These are phyloP conservation scores for Apiotrichum sp. DNA, from an alignment of 1,284 basidiomycete genomes.

Conservation along the genomic window DNA sequence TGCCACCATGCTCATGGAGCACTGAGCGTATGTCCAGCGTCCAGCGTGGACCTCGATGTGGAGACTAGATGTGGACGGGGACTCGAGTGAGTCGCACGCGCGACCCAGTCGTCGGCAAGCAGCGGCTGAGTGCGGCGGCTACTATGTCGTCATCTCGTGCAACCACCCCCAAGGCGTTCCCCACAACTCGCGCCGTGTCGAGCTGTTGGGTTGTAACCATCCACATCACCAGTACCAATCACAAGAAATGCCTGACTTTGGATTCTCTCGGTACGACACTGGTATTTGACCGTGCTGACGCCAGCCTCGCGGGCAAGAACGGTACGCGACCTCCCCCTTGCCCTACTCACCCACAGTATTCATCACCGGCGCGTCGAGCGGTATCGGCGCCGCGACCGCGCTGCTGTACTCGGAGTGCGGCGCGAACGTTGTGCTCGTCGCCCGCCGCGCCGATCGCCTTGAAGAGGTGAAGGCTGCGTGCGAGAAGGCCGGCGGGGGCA, in stretches of 20 bases:
- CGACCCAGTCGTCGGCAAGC: no score
- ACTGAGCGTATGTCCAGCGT: no score
- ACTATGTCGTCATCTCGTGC: no score
- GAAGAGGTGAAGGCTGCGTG: slow-evolving; percentile 49
- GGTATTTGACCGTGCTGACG: background rate
- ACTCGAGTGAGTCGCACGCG: no score
- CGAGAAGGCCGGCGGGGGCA: slow-evolving; percentile 12
- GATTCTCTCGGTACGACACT: background rate
- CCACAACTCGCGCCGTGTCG: no score
- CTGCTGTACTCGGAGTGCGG: slow-evolving; percentile 54
- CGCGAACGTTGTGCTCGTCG: slow-evolving; percentile 57
- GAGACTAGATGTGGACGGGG: no score
- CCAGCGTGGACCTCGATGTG: no score
- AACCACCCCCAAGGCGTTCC: no score
- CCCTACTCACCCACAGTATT: slow-evolving; percentile 21
- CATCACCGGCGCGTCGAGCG: slow-evolving; percentile 45
- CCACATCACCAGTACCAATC: no score
- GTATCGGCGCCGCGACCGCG: slow-evolving; percentile 47
- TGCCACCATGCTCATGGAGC: no score
- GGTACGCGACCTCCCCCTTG: background rate
- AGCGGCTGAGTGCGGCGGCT: no score
- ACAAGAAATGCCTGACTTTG: background rate
- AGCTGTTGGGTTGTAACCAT: no score
- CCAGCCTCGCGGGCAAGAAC: background rate
- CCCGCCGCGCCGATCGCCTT: slow-evolving; percentile 54